Percentiles rank a stretch among this genome's conserved stretches.
phyloP scores from a whole-genome alignment of 2,329 filamentous ascomycete genomes.

The Diaporthe sp. region DNA sequence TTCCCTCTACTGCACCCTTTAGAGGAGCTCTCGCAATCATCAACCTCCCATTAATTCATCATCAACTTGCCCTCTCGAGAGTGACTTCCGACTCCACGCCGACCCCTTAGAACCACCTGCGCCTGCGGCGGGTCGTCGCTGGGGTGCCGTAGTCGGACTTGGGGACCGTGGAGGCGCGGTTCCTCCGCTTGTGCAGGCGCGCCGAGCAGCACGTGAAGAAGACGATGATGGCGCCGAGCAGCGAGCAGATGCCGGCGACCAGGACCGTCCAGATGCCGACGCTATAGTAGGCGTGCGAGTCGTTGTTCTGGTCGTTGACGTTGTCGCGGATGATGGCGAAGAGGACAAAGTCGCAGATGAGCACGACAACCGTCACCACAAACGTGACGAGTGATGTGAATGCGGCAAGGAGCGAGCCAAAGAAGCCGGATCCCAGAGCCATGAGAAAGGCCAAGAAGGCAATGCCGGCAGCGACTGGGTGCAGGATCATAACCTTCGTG shows the following conservation, averaged over 20 bases:
- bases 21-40: background rate
- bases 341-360: slow-evolving; percentile 70
- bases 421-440: slow-evolving; percentile 63
- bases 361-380: slow-evolving; percentile 60
- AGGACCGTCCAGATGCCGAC: slow-evolving; percentile 72
- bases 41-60: slow-evolving; percentile 4
- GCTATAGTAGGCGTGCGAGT: slow-evolving; percentile 63
- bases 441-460: slow-evolving; percentile 72
- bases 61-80: background rate
- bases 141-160: slow-evolving; percentile 47
- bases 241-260: slow-evolving; percentile 66
- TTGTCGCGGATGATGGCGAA: slow-evolving; percentile 67
- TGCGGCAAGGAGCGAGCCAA: slow-evolving; percentile 66
- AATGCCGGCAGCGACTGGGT: slow-evolving; percentile 70
- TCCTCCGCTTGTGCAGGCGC: slow-evolving; percentile 57
- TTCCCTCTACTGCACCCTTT: background rate
- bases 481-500: slow-evolving; percentile 72
- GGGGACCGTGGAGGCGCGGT: slow-evolving; percentile 44
- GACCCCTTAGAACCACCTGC: slow-evolving; percentile 41
- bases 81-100: background rate
- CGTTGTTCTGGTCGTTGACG: slow-evolving; percentile 61
- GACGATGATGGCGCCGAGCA: slow-evolving; percentile 69
- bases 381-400: slow-evolving; percentile 64
- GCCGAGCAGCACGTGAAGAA: slow-evolving; percentile 73
- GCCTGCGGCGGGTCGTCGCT: slow-evolving; percentile 40